phyloP scores from a whole-genome alignment of 306 rosid genomes.

The Vigna reflexopilosa region DNA sequence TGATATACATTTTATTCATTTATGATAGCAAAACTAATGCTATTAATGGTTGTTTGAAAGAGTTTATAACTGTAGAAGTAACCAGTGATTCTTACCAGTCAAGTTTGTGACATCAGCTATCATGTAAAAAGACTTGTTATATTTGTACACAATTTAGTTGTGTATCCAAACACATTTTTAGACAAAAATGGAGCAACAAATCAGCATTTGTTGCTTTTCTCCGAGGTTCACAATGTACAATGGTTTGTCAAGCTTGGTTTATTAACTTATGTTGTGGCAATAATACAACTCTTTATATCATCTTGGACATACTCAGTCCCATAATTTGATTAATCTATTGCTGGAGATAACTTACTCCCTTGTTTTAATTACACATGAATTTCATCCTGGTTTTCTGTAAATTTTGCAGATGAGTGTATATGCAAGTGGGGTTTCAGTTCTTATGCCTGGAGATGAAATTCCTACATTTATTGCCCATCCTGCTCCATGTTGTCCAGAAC shows the following conservation, averaged over 20 bases:
- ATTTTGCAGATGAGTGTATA: conserved; percentile 82
- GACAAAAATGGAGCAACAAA: background rate
- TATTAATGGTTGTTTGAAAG: background rate
- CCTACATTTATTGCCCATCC: conserved; percentile 92
- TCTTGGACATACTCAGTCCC: background rate
- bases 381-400: background rate
- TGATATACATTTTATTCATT: background rate
- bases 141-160: background rate
- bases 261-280: background rate
- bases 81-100: background rate
- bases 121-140: background rate
- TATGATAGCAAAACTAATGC: background rate
- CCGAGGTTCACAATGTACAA: background rate
- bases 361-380: background rate
- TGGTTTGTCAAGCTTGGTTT: background rate
- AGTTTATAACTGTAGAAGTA: background rate
- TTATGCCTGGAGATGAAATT: conserved; percentile 92
- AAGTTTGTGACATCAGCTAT: background rate
- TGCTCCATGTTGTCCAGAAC: conserved; percentile 69
- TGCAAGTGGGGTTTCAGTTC: conserved; percentile 77
- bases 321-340: background rate
- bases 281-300: background rate
- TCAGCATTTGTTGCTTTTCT: background rate
- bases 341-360: background rate
- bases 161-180: background rate